phyloP scores from a whole-genome alignment of 2,329 filamentous ascomycete species.

The Diaporthe batatas region DNA sequence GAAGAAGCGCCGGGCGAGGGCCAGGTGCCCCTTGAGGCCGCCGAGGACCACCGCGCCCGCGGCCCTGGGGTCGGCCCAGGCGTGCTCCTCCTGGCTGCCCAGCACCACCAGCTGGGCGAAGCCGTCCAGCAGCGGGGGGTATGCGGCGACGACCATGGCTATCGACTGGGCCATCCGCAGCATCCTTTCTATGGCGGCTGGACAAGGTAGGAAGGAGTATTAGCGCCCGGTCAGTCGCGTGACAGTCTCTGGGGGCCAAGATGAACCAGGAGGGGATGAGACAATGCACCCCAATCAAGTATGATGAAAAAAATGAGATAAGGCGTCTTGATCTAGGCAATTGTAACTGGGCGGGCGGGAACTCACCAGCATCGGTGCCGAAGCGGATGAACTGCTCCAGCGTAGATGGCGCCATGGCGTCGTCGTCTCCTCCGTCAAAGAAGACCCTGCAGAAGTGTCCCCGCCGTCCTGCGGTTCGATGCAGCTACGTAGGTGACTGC shows the following conservation, averaged over 20 bases:
- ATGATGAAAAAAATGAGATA: background rate
- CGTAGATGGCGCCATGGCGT: slow-evolving; percentile 37
- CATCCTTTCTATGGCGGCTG: slow-evolving; percentile 41
- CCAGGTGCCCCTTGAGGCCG: slow-evolving; percentile 30
- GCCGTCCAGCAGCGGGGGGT: slow-evolving; percentile 27
- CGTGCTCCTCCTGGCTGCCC: slow-evolving; percentile 17
- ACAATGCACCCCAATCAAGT: too few species aligned
- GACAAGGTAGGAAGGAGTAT: background rate
- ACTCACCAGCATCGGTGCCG: slow-evolving; percentile 49
- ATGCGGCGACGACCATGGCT: slow-evolving; percentile 37
- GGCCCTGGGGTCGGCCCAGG: slow-evolving; percentile 34
- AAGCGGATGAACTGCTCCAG: slow-evolving; percentile 56
- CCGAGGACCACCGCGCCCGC: slow-evolving; percentile 7
- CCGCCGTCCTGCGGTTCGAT: background rate
- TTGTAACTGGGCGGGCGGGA: background rate
- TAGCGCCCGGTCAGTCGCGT: background rate
- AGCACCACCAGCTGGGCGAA: slow-evolving; percentile 32
- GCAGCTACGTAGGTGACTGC: background rate
- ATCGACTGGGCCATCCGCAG: slow-evolving; percentile 40
- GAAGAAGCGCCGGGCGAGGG: slow-evolving; percentile 69
- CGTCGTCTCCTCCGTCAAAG: background rate
- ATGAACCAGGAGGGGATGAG: background rate
- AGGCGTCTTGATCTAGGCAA: too few species aligned
- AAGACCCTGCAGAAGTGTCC: background rate
- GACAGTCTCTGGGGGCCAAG: background rate